These are phyloP conservation scores for Triticum timopheevii DNA, from an alignment of 176 grass and related monocot species.

Conservation along the genomic window DNA sequence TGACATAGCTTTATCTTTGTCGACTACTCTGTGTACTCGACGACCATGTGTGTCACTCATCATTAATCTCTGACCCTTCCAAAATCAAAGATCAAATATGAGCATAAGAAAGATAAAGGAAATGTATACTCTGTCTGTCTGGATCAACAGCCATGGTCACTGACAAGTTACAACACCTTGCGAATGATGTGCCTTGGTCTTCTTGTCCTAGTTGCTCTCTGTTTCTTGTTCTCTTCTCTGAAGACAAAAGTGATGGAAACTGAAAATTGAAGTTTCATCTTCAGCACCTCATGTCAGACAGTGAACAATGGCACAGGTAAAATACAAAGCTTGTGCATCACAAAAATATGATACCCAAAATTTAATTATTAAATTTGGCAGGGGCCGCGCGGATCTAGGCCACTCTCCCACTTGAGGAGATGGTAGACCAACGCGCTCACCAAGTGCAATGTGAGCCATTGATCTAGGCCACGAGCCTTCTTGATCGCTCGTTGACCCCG, in stretches of 20 bases:
- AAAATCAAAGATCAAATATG: background rate
- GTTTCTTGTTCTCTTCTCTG: background rate
- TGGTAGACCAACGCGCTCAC: slow-evolving; percentile 11
- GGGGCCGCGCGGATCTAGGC: slow-evolving; percentile 50
- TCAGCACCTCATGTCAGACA: too few relatives aligned
- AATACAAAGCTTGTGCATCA: too few relatives aligned
- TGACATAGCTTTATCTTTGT: too few relatives aligned
- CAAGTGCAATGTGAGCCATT: background rate
- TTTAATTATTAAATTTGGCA: background rate
- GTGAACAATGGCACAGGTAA: too few relatives aligned
- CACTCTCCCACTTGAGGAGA: slow-evolving; percentile 43
- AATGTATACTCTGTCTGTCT: background rate
- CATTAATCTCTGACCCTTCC: background rate
- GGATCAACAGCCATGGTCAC: background rate
- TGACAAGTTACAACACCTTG: background rate
- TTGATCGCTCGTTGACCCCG: background rate
- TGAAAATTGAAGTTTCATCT: too few relatives aligned
- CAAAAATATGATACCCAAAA: too few relatives aligned
- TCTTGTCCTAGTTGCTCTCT: background rate
- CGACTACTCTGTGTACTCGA: too few relatives aligned
- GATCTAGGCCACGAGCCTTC: background rate
- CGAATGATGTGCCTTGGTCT: background rate
- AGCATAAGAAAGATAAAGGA: too few relatives aligned
- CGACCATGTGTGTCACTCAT: too few relatives aligned
- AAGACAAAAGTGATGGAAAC: background rate